Evolutionary conservation across 2,329 filamentous ascomycete species (phyloP), one percentile per base, ranked within the genome.

Genomic region (Aspergillus hiratsukae): DNA sequence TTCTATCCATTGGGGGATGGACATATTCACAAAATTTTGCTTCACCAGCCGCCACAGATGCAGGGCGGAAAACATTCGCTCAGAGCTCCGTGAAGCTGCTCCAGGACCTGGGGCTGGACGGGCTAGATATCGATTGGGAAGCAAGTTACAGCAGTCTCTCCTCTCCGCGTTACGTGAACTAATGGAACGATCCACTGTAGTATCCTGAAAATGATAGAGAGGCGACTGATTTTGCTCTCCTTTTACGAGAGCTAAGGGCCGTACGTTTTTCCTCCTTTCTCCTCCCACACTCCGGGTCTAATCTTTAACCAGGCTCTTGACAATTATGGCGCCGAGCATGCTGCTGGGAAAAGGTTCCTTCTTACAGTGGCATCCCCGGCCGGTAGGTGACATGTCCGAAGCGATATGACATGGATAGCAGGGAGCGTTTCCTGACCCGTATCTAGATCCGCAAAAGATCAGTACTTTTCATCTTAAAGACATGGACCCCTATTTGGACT

Each of bases 1-100:
- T 97, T 11, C 82, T 97, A 3, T 91, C 88, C 54, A 90, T 95
- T 58, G 91, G 91, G 41, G 91, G 91, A n/a, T 94, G 87, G 85
- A 89, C 85, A 0, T 89, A 87, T 71, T 88, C 86, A 1, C 72
- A 83, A 72, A 92, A 93, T 75, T 94, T 96, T 74, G 77, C 81
- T 2, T 75, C 70, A n/a, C 88, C 90, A 0, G 84, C 84, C 0
- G 81, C 81, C 1, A 86, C 84, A 0, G 76, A 79, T 0, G 73
- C 76, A 1, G 83, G 85, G 3, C 81, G 89, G 7, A 74, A 76
- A 61, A 80, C 59, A 3, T 93, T 95, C 66, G 89, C 88, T 1
- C 77, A 80, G 46, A 83, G 83, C 25, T 85, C 88, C 27, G 87
- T 96, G 1, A 80, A 85, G 21, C 76, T 96, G 28, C 78, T 97